Percentiles rank a stretch among this genome's conserved stretches.
These are phyloP conservation scores for Xylaria cubensis DNA, from an alignment of 495 filamentous ascomycete species.

Conservation along the genomic window DNA sequence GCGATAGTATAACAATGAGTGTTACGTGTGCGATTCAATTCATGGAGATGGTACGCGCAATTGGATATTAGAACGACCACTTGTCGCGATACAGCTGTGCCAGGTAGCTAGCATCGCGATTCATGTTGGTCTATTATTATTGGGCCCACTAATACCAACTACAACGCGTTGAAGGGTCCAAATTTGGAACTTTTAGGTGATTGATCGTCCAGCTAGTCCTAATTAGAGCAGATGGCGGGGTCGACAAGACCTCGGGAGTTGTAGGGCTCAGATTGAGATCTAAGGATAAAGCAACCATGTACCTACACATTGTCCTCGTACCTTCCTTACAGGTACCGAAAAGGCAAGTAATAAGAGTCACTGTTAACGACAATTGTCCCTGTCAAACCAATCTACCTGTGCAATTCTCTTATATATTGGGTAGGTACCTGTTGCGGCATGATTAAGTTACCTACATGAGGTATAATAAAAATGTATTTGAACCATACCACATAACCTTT, in stretches of 20 bases:
- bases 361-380: no score
- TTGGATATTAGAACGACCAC: slow-evolving; percentile 11
- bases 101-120: slow-evolving; percentile 16
- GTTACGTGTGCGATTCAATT: neutral
- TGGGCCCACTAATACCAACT: neutral
- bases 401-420: no score
- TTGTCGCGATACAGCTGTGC: slow-evolving; percentile 1
- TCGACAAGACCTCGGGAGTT: neutral
- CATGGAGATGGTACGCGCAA: neutral
- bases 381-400: no score
- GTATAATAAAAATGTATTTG: no score
- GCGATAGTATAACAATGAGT: neutral
- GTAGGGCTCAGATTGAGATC: no score
- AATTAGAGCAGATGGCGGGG: neutral
- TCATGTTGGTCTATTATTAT: slow-evolving; percentile 1
- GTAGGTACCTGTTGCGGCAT: no score
- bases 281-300: no score
- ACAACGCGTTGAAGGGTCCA: neutral
- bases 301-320: no score
- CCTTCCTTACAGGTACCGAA: no score
- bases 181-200: neutral
- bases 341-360: no score
- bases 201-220: neutral
- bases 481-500: neutral
- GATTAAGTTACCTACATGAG: no score